Percentiles rank a stretch among this genome's conserved stretches.
These are phyloP conservation scores for Hypseocharis bilobata DNA, from an alignment of 441 rosid species.

Conservation along the genomic window DNA sequence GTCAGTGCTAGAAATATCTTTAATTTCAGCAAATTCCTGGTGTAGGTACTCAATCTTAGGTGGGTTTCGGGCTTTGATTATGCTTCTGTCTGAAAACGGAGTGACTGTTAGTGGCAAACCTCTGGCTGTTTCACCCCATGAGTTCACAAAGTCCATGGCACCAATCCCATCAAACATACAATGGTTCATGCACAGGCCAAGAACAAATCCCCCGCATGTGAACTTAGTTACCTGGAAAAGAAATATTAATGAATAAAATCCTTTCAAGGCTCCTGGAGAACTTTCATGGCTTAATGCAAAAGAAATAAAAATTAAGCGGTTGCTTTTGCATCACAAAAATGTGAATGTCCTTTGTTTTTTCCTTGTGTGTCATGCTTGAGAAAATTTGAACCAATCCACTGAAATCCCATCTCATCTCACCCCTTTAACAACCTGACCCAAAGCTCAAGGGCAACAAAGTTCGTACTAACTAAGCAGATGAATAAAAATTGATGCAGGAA, in stretches of 20 bases:
- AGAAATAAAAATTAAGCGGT: no score
- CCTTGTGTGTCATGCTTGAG: no score
- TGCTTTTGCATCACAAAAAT: no score
- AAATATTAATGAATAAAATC: neutral
- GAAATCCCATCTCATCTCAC: no score
- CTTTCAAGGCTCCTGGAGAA: no score
- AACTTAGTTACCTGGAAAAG: conserved; percentile 57
- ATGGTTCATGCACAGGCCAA: conserved; percentile 72
- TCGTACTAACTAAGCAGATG: no score
- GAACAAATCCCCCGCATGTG: conserved; percentile 76
- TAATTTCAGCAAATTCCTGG: conserved; percentile 68
- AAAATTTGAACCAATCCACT: no score
- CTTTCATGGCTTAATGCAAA: neutral
- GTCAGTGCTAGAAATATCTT: conserved; percentile 45
- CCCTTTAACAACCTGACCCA: no score
- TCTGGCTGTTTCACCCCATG: conserved; percentile 86
- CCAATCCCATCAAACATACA: conserved; percentile 82
- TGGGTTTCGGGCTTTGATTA: conserved; percentile 51
- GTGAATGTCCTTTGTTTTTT: no score
- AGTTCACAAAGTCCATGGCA: conserved; percentile 83
- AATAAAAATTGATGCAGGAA: no score
- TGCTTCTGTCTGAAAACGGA: conserved; percentile 54
- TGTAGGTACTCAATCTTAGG: conserved; percentile 49
- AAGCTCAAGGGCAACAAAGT: no score
- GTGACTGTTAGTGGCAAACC: conserved; percentile 54